These are phyloP conservation scores for Stachybotrys chartarum DNA, from an alignment of 2,329 filamentous ascomycete species.

Conservation along the genomic window DNA sequence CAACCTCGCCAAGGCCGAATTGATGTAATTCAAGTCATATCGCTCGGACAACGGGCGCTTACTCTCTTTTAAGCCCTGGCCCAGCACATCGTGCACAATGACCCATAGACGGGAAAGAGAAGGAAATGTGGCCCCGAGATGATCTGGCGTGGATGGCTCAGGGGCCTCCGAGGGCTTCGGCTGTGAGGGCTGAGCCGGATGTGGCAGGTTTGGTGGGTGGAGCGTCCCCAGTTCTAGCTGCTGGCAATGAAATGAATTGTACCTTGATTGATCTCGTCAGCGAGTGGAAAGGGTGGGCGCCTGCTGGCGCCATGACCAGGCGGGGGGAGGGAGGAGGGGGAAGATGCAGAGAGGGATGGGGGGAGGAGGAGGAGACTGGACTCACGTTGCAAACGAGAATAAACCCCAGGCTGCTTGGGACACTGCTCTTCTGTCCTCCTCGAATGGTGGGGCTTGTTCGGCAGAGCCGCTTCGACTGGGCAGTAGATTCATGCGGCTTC, in stretches of 20 bases:
- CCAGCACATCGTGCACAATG: conserved; percentile 19
- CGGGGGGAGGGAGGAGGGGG: background rate
- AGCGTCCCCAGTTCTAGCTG: background rate
- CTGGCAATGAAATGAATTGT: background rate
- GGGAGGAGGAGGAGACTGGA: background rate
- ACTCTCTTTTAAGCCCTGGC: conserved; percentile 3
- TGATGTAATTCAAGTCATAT: conserved; percentile 22
- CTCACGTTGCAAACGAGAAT: conserved; percentile 2
- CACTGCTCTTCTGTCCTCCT: background rate
- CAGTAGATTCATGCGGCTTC: conserved; percentile 2
- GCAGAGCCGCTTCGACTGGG: background rate
- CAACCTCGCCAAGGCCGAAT: conserved; percentile 12
- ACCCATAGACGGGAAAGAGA: conserved; percentile 23
- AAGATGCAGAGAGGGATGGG: background rate
- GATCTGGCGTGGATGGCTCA: conserved; percentile 1
- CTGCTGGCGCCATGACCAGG: too few species aligned
- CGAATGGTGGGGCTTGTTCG: background rate
- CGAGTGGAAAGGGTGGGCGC: background rate
- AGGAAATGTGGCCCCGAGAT: conserved; percentile 18
- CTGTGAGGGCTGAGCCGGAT: background rate
- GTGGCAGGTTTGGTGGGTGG: background rate
- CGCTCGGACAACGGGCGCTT: conserved; percentile 18
- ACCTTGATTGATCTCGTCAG: background rate
- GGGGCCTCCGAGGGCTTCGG: background rate
- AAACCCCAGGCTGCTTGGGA: conserved; percentile 6